Percentiles rank a stretch among this genome's conserved stretches.
Conservation (phyloP, 2,329 filamentous ascomycete genomes). For the Fusarium zealandicum region DNA sequence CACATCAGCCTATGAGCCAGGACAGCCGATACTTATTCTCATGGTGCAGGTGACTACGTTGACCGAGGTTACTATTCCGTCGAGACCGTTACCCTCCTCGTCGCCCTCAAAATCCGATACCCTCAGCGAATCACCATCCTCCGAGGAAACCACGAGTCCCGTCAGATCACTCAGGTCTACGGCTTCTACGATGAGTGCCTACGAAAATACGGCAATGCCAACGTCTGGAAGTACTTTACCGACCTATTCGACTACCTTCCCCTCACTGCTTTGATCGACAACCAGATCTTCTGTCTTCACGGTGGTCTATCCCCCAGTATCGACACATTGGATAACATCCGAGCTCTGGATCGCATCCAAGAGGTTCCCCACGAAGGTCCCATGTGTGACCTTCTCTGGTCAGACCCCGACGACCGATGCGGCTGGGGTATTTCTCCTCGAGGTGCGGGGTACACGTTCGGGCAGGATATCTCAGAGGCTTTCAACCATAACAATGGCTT, state of each 20-base stretch:
- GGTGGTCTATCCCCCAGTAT: slow-evolving; percentile 96
- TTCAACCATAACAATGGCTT: slow-evolving; percentile 99
- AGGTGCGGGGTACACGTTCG: slow-evolving; percentile 94
- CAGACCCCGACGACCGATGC: slow-evolving; percentile 94
- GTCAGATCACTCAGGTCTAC: slow-evolving; percentile 99
- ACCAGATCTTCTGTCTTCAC: slow-evolving; percentile 99
- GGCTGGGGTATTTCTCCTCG: slow-evolving; percentile 96
- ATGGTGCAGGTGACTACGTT: slow-evolving; percentile 83
- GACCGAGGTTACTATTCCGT: slow-evolving; percentile 99
- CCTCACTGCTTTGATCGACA: slow-evolving; percentile 95
- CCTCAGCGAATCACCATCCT: slow-evolving; percentile 98
- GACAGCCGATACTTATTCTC: slow-evolving; percentile 18
- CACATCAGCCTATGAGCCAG: background rate
- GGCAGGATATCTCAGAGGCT: slow-evolving; percentile 96
- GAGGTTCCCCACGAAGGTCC: slow-evolving; percentile 98
- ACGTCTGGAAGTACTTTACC: slow-evolving; percentile 99
- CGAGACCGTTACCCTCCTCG: slow-evolving; percentile 95
- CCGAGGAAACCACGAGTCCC: slow-evolving; percentile 97
- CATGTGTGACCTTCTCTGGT: slow-evolving; percentile 98
- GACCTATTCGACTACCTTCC: slow-evolving; percentile 99
- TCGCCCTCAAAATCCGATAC: slow-evolving; percentile 97
- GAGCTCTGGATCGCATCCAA: slow-evolving; percentile 93
- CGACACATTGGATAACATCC: slow-evolving; percentile 93
- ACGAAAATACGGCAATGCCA: slow-evolving; percentile 98
- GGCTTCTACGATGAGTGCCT: slow-evolving; percentile 99